Conservation (phyloP, 768 basidiomycete genomes). For the Peribolospora kevripleyi region DNA sequence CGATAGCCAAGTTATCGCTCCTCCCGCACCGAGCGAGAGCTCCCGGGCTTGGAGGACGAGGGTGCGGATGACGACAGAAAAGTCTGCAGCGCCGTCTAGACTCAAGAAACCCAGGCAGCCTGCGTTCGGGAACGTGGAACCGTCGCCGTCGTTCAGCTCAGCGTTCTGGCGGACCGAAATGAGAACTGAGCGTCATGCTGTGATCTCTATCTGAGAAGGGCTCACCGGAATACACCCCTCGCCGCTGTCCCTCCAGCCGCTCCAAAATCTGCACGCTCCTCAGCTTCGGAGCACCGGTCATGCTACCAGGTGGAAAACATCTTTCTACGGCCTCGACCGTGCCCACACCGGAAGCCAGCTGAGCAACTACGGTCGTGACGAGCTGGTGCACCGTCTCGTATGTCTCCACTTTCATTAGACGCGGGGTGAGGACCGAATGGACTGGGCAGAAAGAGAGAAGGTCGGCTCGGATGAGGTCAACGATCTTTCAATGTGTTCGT, state of each 20-base stretch:
- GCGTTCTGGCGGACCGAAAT: no score
- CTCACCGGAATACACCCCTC: constrained; percentile 50
- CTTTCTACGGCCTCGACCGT: constrained; percentile 53
- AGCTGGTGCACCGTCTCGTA: constrained; percentile 89
- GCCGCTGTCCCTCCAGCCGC: constrained; percentile 37
- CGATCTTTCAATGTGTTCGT: constrained; percentile 29
- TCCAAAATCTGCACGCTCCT: constrained; percentile 76
- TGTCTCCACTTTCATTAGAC: constrained; percentile 70
- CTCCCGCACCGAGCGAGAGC: constrained; percentile 54
- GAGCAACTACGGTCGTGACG: constrained; percentile 76
- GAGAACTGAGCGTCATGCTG: no score
- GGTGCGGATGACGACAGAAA: constrained; percentile 81
- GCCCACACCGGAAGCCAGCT: constrained; percentile 24
- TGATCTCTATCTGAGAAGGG: background rate
- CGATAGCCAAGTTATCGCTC: constrained; percentile 82
- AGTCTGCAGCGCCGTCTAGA: constrained; percentile 66
- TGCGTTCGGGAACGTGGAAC: background rate
- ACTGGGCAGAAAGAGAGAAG: constrained; percentile 52
- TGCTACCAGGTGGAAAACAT: constrained; percentile 70
- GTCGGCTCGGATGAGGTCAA: constrained; percentile 84
- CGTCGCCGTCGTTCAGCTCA: background rate
- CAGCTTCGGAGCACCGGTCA: constrained; percentile 94
- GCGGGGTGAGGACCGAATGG: constrained; percentile 52
- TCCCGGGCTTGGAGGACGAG: constrained; percentile 29
- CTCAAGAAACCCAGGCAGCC: constrained; percentile 86